Conservation (phyloP, 2,329 filamentous ascomycete species). For the Neofusicoccum sp. region DNA sequence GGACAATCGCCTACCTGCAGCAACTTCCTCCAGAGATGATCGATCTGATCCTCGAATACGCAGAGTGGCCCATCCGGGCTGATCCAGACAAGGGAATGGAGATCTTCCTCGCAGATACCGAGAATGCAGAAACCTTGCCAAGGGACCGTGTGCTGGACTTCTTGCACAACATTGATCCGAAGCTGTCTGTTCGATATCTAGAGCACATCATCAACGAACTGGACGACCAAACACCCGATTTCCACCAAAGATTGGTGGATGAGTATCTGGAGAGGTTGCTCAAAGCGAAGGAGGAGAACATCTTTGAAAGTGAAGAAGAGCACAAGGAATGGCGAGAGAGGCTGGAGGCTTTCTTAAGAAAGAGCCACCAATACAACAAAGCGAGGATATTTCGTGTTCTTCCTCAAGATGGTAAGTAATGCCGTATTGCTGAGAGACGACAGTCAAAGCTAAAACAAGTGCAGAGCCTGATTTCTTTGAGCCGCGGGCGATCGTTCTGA, state of each 20-base stretch:
- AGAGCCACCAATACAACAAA: constrained; percentile 77
- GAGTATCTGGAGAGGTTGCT: constrained; percentile 60
- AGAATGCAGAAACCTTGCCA: constrained; percentile 89
- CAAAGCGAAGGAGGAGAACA: constrained; percentile 29
- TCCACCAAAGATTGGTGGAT: constrained; percentile 81
- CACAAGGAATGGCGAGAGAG: constrained; percentile 56
- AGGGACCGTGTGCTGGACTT: constrained; percentile 73
- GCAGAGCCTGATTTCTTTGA: constrained; percentile 83
- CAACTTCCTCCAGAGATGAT: constrained; percentile 82
- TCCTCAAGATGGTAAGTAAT: constrained; percentile 68
- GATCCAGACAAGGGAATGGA: constrained; percentile 82
- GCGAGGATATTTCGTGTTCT: constrained; percentile 74
- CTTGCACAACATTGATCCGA: constrained; percentile 65
- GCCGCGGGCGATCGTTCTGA: constrained; percentile 82
- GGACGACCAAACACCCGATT: constrained; percentile 77
- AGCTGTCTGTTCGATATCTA: constrained; percentile 76
- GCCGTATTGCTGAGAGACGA: no score
- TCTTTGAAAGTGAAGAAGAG: constrained; percentile 35
- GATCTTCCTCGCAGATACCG: constrained; percentile 86
- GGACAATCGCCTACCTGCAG: constrained; percentile 88
- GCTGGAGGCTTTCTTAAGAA: constrained; percentile 71
- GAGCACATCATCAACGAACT: constrained; percentile 89
- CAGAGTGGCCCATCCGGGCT: constrained; percentile 77
- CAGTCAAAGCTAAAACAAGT: constrained; percentile 10
- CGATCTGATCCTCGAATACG: constrained; percentile 87